Base-by-base conservation (phyloP, 2,329 filamentous ascomycete genomes). In the Pseudogymnoascus sp. region DNA sequence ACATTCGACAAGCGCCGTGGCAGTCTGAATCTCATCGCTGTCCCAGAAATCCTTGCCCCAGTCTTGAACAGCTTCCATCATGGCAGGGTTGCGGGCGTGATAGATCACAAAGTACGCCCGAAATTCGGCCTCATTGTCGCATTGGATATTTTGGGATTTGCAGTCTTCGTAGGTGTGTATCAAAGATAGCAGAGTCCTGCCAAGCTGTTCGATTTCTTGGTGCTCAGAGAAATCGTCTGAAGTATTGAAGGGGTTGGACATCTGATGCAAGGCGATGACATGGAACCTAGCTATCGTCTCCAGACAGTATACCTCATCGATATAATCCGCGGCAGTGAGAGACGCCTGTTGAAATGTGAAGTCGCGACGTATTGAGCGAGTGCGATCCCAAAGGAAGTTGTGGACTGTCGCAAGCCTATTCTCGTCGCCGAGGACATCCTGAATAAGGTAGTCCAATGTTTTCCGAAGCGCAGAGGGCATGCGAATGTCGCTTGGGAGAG, bases 281-380 rank as follows among this genome's bases (percentile, higher is more conserved):
- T 89, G 87, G 64, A 89, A 88, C 61, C 87, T 81, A 11, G 84
- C 80, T 63, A 89, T 88, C 23, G 82, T 84, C 70, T 89, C 87
- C 21, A 88, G 76, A 38, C 85, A 85, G 69, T 87, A 85, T 8
- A 88, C 79, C 66, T 87, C 80, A 18, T 82, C 79, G 25, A 77
- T 78, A 70, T 85, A 79, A 1, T 83, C 78, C 1, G 67, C 63
- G 43, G 78, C 71, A 2, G 77, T 80, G 74, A 88, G 80, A 61
- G 81, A 80, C 3, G 85, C 86, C 66, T 74, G 73, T 62, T 89
- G 86, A 64, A 88, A 87, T 16, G 85, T 84, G 68, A 89, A 87
- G 70, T 89, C 87, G 65, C 86, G 82, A 23, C 87, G 83, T 63
- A 89, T 85, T 7, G 85, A 85, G 63, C 87, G 78, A 21, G 86